Base-by-base conservation (phyloP, 1,284 basidiomycete species). In the Trametes sp. region DNA sequence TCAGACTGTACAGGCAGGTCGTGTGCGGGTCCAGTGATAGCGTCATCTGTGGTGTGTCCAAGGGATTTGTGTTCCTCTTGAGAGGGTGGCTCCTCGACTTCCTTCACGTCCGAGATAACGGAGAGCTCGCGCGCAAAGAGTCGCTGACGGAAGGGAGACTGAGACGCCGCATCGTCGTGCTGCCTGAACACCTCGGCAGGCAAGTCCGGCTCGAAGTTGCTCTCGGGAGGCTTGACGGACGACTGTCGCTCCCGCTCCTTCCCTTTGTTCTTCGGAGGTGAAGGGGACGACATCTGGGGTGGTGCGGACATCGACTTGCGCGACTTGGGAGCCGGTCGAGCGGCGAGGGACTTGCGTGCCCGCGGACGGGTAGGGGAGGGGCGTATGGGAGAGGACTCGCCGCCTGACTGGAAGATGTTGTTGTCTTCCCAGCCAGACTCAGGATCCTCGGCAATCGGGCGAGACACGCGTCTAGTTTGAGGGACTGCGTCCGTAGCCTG, bases 391-490 rank as follows among this genome's bases (percentile, higher is more conserved):
- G 91, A 90, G 14, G 88, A 90, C 70, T 93, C 91, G 4, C 87
- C 88, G 28, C 91, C 91, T 14, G 90, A 92, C 72, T 93, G 91
- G 74, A 93, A 93, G 42, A 93, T 85, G 65, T 93, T 93, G 69
- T 92, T 92, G 69, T 93, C 92, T 72, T 93, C 91, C 91, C 91
- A 93, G 33, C 90, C 90, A 67, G 91, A 92, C 61, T 92, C 89
- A 31, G 90, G 80, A 19, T 71, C 72, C 16, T 74, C 74, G 2
- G 63, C 51, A 61, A 82, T 78, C 24, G 77, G 67, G 52, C 80
- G 80, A 28, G 89, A 86, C 28, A 82, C 78, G 54, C 87, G 83
- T 23, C 88, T 84, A 35, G 79, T 78, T 66, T 83, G 81, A 19
- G 77, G 74, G 14, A 79, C 81, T 24, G 82, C 83, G 48, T 82